Percentiles rank a stretch among this genome's conserved stretches.
Evolutionary conservation across 306 rosid genomes (phyloP).

Genomic region (Fagus crenata): DNA sequence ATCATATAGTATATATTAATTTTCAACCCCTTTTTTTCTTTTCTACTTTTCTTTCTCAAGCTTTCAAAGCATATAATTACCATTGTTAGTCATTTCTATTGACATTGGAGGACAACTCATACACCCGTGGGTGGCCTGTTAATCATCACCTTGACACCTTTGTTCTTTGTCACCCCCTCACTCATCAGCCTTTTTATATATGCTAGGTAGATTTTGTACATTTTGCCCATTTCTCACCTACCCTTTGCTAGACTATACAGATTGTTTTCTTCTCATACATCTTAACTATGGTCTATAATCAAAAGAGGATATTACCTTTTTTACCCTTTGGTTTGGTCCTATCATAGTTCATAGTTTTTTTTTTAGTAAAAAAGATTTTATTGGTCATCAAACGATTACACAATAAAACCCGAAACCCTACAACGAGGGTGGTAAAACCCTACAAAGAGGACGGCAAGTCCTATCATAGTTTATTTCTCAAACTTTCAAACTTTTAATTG

Average conservation of each 20-base stretch:
- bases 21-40: constrained; percentile 10
- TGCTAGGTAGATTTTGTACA: constrained; percentile 21
- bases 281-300: not conserved
- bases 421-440: too few relatives aligned
- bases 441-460: too few relatives aligned
- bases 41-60: constrained; percentile 34
- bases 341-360: too few relatives aligned
- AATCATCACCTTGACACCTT: constrained; percentile 56
- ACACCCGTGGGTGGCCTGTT: constrained; percentile 55
- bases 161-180: constrained; percentile 35
- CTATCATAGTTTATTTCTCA: too few relatives aligned
- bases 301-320: too few relatives aligned
- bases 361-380: too few relatives aligned
- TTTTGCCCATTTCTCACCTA: constrained; percentile 8
- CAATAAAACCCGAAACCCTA: too few relatives aligned
- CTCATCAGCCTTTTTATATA: constrained; percentile 37
- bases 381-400: too few relatives aligned
- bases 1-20: constrained; percentile 26
- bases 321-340: too few relatives aligned
- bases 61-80: constrained; percentile 65
- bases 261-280: not conserved
- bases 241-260: not conserved
- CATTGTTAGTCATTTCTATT: constrained; percentile 46
- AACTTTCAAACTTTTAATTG: too few relatives aligned
- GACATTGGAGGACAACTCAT: constrained; percentile 67